Percentiles rank a stretch among this genome's conserved stretches.
These are phyloP conservation scores for Pseudocercospora macadamiae DNA, from an alignment of 2,329 filamentous ascomycete genomes.

Conservation along the genomic window DNA sequence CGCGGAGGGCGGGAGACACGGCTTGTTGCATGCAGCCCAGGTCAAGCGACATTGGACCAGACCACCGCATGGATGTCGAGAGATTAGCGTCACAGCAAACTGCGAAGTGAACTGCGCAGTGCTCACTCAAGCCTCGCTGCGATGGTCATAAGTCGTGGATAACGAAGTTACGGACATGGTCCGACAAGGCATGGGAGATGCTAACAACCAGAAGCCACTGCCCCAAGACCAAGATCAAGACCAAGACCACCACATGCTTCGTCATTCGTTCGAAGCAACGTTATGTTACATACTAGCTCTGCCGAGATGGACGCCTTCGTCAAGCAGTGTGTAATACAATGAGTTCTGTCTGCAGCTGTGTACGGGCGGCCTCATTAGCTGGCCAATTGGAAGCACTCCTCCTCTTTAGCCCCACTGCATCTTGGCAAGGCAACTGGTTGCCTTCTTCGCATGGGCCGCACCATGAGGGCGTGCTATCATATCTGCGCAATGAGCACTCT, in stretches of 20 bases:
- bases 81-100: slow-evolving; percentile 1
- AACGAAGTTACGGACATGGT: too few relatives aligned
- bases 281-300: too few relatives aligned
- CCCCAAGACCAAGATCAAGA: too few relatives aligned
- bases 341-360: neutral
- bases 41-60: neutral
- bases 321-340: too few relatives aligned
- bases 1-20: neutral
- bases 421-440: slow-evolving; percentile 1
- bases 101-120: slow-evolving; percentile 17
- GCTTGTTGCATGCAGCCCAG: neutral
- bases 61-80: neutral
- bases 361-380: neutral
- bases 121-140: neutral
- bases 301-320: too few relatives aligned
- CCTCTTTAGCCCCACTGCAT: neutral
- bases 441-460: neutral
- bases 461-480: slow-evolving; percentile 1
- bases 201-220: too few relatives aligned
- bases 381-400: neutral
- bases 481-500: neutral
- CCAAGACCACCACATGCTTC: too few relatives aligned
- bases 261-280: too few relatives aligned
- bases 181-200: too few relatives aligned
- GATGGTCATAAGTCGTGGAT: neutral